Evolutionary conservation across 768 basidiomycete genomes (phyloP), one percentile per base, ranked within the genome.

Genomic region (Mycena galopus): DNA sequence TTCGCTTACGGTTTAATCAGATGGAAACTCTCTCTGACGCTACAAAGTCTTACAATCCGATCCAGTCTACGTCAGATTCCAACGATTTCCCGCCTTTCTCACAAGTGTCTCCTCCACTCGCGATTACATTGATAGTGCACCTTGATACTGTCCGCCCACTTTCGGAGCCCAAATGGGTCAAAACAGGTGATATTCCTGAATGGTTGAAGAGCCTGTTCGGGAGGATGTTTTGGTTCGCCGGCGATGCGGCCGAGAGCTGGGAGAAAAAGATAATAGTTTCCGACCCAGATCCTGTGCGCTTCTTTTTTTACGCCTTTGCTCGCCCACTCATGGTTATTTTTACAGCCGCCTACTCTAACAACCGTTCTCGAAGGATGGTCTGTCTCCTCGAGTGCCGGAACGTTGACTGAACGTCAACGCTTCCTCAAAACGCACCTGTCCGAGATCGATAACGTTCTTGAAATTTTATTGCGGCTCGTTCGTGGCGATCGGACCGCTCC

Each of bases 131-230:
- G 56, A 78, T 89, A 12, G 92, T 94, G 27, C 88, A 96, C 82
- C 88, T 99, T 72, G 97, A 99, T 81, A 94, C 90, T 67, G 90
- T 89, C 35, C 91, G 94, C 69, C 98, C 98, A 0, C 83, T 99
- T 37, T 96, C 96, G 19, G 96, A 98, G 80, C 96, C 98, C 9
- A 94, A 96, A 80, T 99, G 97, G 98, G 96, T 96, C 42, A 95
- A 96, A 81, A 93, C 93, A 10, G 97, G 97, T 33, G 94, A 97
- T 78, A 90, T 97, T 27, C 95, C 97, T 76, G 96, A 96, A 44
- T 99, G 97, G 97, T 83, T 95, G 76, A 90, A 91, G 81, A 94
- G 89, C 76, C 94, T 95, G 87, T 94, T 95, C 81, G 94, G 94
- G 3, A 86, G 93, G 42, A 94, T 94, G 92, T 94, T 94, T 78